A percentile compares a stretch with the other conserved stretches of the same genome.
These are phyloP conservation scores for Breynia disticha DNA, from an alignment of 441 rosid species.

Conservation along the genomic window DNA sequence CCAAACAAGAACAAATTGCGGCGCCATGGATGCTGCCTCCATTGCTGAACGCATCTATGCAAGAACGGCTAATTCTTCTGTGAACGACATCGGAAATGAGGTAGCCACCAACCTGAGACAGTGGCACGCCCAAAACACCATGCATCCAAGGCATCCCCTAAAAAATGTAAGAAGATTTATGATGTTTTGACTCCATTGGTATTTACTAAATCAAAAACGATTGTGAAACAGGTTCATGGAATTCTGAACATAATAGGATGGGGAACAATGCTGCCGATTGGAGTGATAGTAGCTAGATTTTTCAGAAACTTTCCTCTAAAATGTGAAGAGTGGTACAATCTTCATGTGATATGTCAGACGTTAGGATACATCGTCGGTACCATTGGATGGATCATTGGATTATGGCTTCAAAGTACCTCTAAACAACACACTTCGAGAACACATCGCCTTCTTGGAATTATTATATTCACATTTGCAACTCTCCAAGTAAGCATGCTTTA, in stretches of 20 bases:
- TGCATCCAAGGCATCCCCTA: conserved; percentile 11
- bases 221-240: conserved; percentile 28
- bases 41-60: too few relatives aligned
- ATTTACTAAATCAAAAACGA: too few relatives aligned
- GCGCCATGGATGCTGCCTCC: too few relatives aligned
- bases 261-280: conserved; percentile 32
- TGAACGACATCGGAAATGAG: conserved; percentile 6
- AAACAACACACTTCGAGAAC: conserved; percentile 16
- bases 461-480: conserved; percentile 27
- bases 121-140: conserved; percentile 12
- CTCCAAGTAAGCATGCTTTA: conserved; percentile 22
- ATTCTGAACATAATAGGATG: conserved; percentile 33
- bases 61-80: too few relatives aligned
- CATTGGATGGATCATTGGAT: conserved; percentile 33
- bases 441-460: conserved; percentile 27
- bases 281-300: conserved; percentile 28
- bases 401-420: conserved; percentile 28
- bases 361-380: conserved; percentile 29
- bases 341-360: conserved; percentile 26
- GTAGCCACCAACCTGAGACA: conserved; percentile 16
- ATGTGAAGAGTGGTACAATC: conserved; percentile 26
- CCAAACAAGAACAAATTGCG: too few relatives aligned
- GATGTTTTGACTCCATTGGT: background rate
- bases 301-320: conserved; percentile 18
- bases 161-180: conserved; percentile 16